phyloP scores from a whole-genome alignment of 495 filamentous ascomycete genomes.

The Bacidia rubella region DNA sequence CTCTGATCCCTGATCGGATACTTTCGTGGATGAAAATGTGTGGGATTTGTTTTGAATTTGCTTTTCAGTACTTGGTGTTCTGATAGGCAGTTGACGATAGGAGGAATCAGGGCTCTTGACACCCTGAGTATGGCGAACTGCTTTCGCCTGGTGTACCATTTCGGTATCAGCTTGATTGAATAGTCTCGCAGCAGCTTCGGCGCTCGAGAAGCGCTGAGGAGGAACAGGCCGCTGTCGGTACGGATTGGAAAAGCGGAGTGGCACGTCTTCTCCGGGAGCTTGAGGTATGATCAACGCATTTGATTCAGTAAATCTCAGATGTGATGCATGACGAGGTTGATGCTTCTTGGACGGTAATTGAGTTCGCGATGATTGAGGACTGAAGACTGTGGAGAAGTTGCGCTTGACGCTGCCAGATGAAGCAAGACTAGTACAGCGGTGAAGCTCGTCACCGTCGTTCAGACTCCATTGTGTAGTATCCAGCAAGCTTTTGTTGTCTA shows the following conservation, averaged over 20 bases:
- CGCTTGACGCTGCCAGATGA: neutral
- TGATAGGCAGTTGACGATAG: slow-evolving; percentile 19
- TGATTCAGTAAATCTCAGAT: too few relatives aligned
- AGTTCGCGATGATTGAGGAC: neutral
- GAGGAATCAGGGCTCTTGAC: slow-evolving; percentile 37
- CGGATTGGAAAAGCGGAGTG: slow-evolving; percentile 45
- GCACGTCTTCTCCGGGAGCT: too few relatives aligned
- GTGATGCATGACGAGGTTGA: neutral
- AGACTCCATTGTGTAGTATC: neutral
- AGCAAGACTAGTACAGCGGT: neutral
- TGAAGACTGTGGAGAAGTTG: neutral
- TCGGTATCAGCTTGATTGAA: slow-evolving; percentile 43
- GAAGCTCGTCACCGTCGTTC: neutral
- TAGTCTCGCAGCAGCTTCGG: slow-evolving; percentile 44
- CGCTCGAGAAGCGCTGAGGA: slow-evolving; percentile 39
- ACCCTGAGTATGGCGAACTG: slow-evolving; percentile 42
- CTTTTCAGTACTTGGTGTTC: slow-evolving; percentile 16
- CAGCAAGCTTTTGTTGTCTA: neutral
- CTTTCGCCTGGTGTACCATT: too few relatives aligned
- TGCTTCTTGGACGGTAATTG: neutral
- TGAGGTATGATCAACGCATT: too few relatives aligned
- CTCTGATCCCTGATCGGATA: neutral
- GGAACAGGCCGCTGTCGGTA: slow-evolving; percentile 31
- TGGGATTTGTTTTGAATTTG: too few relatives aligned
- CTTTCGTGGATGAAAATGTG: too few relatives aligned